Conservation (phyloP, 345 rosid genomes). For the Combretum micranthum region DNA sequence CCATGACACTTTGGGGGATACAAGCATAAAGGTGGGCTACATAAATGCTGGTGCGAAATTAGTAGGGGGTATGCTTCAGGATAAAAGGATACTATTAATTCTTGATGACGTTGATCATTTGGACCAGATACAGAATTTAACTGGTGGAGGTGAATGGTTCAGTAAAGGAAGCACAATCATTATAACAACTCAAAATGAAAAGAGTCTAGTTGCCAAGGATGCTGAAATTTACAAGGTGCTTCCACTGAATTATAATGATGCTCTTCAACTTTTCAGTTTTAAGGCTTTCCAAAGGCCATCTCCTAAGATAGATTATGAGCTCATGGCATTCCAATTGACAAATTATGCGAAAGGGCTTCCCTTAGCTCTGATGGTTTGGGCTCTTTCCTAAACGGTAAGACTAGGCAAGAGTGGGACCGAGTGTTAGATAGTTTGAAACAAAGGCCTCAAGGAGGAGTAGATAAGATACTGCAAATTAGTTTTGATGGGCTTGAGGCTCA, state of each 20-base stretch:
- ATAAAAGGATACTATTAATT: constrained; percentile 14
- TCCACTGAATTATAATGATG: constrained; percentile 6
- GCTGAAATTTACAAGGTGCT: constrained; percentile 3
- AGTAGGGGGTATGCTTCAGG: constrained; percentile 4
- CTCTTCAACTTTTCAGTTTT: constrained; percentile 17
- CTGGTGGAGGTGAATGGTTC: constrained; percentile 10
- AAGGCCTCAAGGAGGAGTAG: background rate
- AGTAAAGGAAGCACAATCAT: constrained; percentile 19
- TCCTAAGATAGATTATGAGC: constrained; percentile 5
- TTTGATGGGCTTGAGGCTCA: constrained; percentile 9
- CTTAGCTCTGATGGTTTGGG: constrained; percentile 18
- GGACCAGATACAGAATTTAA: constrained; percentile 4
- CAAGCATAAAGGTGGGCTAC: constrained; percentile 2
- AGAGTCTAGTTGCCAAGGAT: background rate
- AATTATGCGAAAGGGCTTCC: constrained; percentile 14
- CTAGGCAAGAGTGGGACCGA: constrained; percentile 5
- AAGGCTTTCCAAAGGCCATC: constrained; percentile 7
- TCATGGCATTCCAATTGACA: background rate
- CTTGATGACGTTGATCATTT: constrained; percentile 21
- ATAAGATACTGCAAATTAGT: constrained; percentile 10
- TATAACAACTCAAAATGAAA: constrained; percentile 12
- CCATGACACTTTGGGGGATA: constrained; percentile 6
- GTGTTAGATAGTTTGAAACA: background rate
- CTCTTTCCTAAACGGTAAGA: constrained; percentile 9
- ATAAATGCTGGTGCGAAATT: constrained; percentile 4